Evolutionary conservation across 805 yeast species (phyloP).

Genomic region (Trichomonascus vanleenenianus): DNA sequence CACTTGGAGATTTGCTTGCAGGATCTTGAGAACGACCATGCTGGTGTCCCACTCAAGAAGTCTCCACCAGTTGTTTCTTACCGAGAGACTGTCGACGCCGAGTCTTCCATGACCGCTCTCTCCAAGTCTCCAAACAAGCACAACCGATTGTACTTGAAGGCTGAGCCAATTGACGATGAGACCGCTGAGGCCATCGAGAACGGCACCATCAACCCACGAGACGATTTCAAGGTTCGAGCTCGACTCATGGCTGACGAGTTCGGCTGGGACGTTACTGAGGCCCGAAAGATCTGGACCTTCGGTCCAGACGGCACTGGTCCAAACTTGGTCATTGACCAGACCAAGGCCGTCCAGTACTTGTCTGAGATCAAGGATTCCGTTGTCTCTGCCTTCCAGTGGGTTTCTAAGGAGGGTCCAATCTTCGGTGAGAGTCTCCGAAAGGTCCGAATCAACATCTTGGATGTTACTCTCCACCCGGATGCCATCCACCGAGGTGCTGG

Average conservation of each 20-base stretch:
- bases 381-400: conserved; percentile 99
- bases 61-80: conserved; percentile 97
- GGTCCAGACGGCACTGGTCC: conserved; percentile 99
- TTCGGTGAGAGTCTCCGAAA: conserved; percentile 96
- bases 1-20: conserved; percentile 96
- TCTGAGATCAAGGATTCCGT: conserved; percentile 98
- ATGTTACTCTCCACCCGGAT: conserved; percentile 99
- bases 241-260: conserved; percentile 97
- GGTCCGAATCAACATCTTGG: conserved; percentile 94
- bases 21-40: conserved; percentile 98
- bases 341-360: conserved; percentile 99
- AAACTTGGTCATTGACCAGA: conserved; percentile 97
- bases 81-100: conserved; percentile 96
- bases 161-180: conserved; percentile 95
- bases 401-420: conserved; percentile 98
- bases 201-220: conserved; percentile 90
- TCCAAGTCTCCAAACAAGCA: conserved; percentile 99
- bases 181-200: conserved; percentile 82
- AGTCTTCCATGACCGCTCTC: conserved; percentile 91
- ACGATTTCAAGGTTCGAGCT: conserved; percentile 98
- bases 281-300: conserved; percentile 99
- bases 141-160: conserved; percentile 98
- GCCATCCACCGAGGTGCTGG: conserved; percentile 99
- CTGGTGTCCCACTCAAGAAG: conserved; percentile 97
- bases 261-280: conserved; percentile 99